Conservation (phyloP, 768 basidiomycete genomes). For the Russula abietina region DNA sequence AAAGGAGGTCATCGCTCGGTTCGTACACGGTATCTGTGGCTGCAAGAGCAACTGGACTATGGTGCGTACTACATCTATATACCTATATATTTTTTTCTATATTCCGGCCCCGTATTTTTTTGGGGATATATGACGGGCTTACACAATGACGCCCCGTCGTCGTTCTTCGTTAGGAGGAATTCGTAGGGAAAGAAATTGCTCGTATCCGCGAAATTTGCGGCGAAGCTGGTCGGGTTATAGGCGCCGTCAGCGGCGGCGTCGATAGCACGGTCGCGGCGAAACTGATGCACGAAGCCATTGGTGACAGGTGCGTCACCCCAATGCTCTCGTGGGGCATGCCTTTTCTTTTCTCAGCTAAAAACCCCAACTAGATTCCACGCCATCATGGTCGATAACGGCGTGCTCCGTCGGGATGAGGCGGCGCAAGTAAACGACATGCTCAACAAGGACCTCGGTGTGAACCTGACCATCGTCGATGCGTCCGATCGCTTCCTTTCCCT, state of each 20-base stretch:
- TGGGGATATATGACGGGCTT: background rate
- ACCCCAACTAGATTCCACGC: constrained; percentile 81
- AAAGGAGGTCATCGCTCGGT: constrained; percentile 81
- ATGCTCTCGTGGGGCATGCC: background rate
- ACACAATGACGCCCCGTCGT: background rate
- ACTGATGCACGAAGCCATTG: constrained; percentile 99
- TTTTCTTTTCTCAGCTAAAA: too few relatives aligned
- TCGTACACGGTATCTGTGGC: constrained; percentile 78
- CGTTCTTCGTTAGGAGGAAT: constrained; percentile 65
- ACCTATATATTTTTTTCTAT: background rate
- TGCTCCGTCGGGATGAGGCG: constrained; percentile 87
- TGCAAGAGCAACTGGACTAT: constrained; percentile 89
- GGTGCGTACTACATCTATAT: constrained; percentile 39
- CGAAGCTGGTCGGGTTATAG: constrained; percentile 90
- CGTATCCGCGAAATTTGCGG: constrained; percentile 95
- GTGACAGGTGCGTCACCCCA: constrained; percentile 62
- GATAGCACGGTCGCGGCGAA: constrained; percentile 98
- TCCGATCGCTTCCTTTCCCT: constrained; percentile 87
- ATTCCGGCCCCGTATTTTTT: background rate
- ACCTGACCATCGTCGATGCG: constrained; percentile 92
- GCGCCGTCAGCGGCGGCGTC: constrained; percentile 95
- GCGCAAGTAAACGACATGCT: constrained; percentile 90
- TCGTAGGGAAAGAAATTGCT: constrained; percentile 93
- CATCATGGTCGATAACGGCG: constrained; percentile 99
- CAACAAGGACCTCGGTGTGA: constrained; percentile 88